Evolutionary conservation across 129 eudicot species (phyloP).

Genomic region (Escallonia herrerae): DNA sequence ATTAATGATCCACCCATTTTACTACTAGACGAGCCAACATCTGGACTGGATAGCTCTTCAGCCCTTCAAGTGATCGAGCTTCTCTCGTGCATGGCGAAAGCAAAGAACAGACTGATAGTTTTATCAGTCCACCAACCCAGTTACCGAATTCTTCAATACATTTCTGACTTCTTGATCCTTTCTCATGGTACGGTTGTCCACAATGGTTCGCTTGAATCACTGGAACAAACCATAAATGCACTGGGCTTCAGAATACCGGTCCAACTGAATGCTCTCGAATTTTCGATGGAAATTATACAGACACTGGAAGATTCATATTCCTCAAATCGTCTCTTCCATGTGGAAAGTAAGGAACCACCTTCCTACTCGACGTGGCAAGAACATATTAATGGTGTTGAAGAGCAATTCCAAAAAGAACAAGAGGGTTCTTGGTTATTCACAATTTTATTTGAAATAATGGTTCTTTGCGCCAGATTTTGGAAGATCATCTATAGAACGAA

Average conservation of each 20-base stretch:
- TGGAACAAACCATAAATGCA: slow-evolving; percentile 52
- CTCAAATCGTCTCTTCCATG: slow-evolving; percentile 19
- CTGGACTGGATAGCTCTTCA: slow-evolving; percentile 87
- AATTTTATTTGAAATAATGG: slow-evolving; percentile 38
- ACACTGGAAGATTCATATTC: slow-evolving; percentile 40
- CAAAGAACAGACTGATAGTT: slow-evolving; percentile 60
- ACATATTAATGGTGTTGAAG: slow-evolving; percentile 28
- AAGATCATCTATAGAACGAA: slow-evolving; percentile 82
- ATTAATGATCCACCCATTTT: slow-evolving; percentile 83
- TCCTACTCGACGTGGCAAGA: slow-evolving; percentile 29
- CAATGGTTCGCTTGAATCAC: slow-evolving; percentile 60
- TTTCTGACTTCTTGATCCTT: slow-evolving; percentile 70
- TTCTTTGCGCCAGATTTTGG: slow-evolving; percentile 71
- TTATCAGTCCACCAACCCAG: slow-evolving; percentile 95
- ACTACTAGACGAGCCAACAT: slow-evolving; percentile 92
- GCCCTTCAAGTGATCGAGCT: slow-evolving; percentile 91
- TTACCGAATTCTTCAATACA: slow-evolving; percentile 63
- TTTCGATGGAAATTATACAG: slow-evolving; percentile 79
- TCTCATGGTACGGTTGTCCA: slow-evolving; percentile 66
- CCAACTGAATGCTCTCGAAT: slow-evolving; percentile 72
- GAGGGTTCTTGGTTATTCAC: slow-evolving; percentile 7
- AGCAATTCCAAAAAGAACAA: slow-evolving; percentile 21
- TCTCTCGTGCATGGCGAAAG: slow-evolving; percentile 62
- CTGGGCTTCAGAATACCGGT: slow-evolving; percentile 62
- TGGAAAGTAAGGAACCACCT: slow-evolving; percentile 30